Evolutionary conservation across 768 basidiomycete genomes (phyloP).

Genomic region (Boletus bicolor): DNA sequence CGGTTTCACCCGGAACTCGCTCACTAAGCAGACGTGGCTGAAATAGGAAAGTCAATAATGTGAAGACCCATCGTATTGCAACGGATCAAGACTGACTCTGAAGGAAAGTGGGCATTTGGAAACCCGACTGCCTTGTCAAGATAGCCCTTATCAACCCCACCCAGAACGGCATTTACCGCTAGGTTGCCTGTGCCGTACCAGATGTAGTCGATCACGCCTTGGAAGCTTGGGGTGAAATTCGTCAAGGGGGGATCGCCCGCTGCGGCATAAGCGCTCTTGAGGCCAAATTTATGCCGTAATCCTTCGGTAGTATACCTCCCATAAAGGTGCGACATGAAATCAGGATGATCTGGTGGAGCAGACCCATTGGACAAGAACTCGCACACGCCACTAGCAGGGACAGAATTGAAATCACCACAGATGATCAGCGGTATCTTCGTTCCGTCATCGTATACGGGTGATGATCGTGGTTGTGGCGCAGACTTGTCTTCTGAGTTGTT

Average conservation of each 20-base stretch:
- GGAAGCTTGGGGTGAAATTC: slow-evolving; percentile 86
- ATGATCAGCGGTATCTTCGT: slow-evolving; percentile 87
- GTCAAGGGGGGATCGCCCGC: slow-evolving; percentile 69
- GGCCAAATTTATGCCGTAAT: slow-evolving; percentile 68
- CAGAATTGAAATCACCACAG: slow-evolving; percentile 95
- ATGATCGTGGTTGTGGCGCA: slow-evolving; percentile 39
- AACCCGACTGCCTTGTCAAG: slow-evolving; percentile 91
- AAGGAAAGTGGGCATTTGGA: slow-evolving; percentile 95
- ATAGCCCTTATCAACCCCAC: slow-evolving; percentile 82
- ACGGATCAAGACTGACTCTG: slow-evolving; percentile 68
- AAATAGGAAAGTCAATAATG: slow-evolving; percentile 9
- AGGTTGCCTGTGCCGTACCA: slow-evolving; percentile 82
- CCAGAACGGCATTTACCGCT: slow-evolving; percentile 77
- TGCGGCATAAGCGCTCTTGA: slow-evolving; percentile 82
- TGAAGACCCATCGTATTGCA: slow-evolving; percentile 3
- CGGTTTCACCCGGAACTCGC: slow-evolving; percentile 79
- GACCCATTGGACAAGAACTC: slow-evolving; percentile 80
- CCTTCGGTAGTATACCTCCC: slow-evolving; percentile 93
- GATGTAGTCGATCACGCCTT: slow-evolving; percentile 87
- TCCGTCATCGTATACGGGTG: slow-evolving; percentile 77
- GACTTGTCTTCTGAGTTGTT: slow-evolving; percentile 27
- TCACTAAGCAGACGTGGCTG: slow-evolving; percentile 70
- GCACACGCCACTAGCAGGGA: slow-evolving; percentile 83
- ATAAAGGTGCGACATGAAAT: slow-evolving; percentile 90
- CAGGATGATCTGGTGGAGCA: slow-evolving; percentile 72